Evolutionary conservation across 164 flowering plant genomes (phyloP), one percentile per base, ranked within the genome.

Genomic region (Amborella trichopoda): DNA sequence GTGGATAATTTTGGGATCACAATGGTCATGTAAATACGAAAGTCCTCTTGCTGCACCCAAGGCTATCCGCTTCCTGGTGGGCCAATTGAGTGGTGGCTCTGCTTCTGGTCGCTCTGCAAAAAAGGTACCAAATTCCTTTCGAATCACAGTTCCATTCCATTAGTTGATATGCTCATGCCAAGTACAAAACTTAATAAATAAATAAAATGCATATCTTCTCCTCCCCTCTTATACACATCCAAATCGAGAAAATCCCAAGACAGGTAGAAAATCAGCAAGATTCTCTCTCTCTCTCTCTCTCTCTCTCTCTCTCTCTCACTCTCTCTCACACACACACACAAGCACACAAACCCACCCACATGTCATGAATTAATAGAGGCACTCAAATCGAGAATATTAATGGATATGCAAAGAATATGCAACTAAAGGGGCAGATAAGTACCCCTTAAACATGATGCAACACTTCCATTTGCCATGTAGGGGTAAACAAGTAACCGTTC

Each of bases 1-100:
- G 26, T 88, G 96, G 53, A 88, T 88, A 51, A 87, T 87, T 65
- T 83, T 87, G 8, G 96, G 96, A 66, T 87, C 94, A 68, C 96
- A 83, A 60, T 87, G 94, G 66, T 88, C 97, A 49, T 88, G 97
- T 67, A 88, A 64, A 68, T 88, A 88, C 40, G 91, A 77, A 23
- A 88, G 89, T 26, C 96, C 96, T 53, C 94, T 71, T 3, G 96
- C 94, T 48, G 96, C 77, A 27, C 96, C 96, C 55, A 88, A 50
- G 10, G 96, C 91, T 36, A 88, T 84, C 19, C 74, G 64, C 67
- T 81, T 76, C 44, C 96, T 55, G 4, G 77, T 80, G 26, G 74
- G 77, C 96, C 96, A 88, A 68, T 81, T 81, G 42, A 88, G 89
- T 8, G 94, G 94, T 1, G 65, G 74, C 22, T 80, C 80, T 17